These are phyloP conservation scores for Toxoplasma gondii DNA, from an alignment of 169 alveolate genomes.

Conservation along the genomic window DNA sequence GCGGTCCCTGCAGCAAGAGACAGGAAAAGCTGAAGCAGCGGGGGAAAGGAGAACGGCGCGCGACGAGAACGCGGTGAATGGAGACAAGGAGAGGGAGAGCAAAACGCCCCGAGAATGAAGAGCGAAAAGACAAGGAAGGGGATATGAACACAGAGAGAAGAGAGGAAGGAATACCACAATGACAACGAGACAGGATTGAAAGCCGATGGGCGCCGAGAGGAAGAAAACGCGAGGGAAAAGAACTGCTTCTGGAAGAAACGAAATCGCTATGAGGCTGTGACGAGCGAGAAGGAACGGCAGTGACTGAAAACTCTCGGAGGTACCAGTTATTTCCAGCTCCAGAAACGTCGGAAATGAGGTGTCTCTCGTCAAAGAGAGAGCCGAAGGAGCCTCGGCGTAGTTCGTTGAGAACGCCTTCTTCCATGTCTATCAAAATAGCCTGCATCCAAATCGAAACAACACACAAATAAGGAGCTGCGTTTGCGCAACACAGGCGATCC, in stretches of 20 bases:
- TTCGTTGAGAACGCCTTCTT: slow-evolving; percentile 95
- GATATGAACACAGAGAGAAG: background rate
- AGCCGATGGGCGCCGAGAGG: no score
- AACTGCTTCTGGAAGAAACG: no score
- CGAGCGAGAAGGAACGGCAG: no score
- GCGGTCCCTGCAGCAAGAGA: background rate
- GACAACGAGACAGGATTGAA: no score
- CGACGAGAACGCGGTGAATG: background rate
- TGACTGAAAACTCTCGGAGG: no score
- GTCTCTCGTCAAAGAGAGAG: slow-evolving; percentile 90
- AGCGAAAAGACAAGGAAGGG: background rate
- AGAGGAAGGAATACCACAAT: background rate
- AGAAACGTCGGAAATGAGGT: slow-evolving; percentile 92
- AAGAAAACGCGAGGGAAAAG: no score
- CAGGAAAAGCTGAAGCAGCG: background rate
- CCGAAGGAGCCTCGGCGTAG: slow-evolving; percentile 90
- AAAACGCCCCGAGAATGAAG: background rate
- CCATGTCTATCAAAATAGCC: slow-evolving; percentile 97
- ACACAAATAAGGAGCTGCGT: background rate
- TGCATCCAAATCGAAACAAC: slow-evolving; percentile 56
- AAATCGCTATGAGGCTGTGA: no score
- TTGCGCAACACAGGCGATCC: slow-evolving; percentile 15
- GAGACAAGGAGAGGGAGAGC: background rate
- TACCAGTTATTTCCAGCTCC: slow-evolving; percentile 99
- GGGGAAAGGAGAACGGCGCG: background rate